Conservation (phyloP, 345 rosid species). For the Syzygium grande region DNA sequence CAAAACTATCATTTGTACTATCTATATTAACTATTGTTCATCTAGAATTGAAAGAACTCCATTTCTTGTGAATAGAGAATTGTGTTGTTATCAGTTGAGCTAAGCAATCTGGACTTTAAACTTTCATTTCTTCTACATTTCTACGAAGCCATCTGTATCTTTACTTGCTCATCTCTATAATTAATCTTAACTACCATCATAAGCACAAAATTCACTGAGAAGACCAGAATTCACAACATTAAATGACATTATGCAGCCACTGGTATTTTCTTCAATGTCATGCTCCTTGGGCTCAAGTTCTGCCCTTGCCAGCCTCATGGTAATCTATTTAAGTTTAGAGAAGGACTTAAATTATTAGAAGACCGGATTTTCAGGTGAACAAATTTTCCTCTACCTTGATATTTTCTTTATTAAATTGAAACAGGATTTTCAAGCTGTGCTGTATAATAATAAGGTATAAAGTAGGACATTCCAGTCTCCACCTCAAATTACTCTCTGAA, state of each 20-base stretch:
- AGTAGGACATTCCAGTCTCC: neutral
- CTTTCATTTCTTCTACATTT: too few species aligned
- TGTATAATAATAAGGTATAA: neutral
- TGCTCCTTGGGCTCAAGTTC: constrained; percentile 97
- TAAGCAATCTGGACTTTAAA: too few species aligned
- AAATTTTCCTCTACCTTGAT: neutral
- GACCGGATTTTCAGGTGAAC: constrained; percentile 89
- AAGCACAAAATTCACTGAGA: too few species aligned
- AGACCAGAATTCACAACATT: too few species aligned
- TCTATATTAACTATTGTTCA: too few species aligned
- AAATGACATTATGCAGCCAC: constrained; percentile 78
- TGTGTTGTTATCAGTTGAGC: too few species aligned
- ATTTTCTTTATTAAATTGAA: neutral
- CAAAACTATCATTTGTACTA: too few species aligned
- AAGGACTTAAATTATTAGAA: constrained; percentile 86
- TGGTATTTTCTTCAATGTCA: constrained; percentile 90
- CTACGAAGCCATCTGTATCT: too few species aligned
- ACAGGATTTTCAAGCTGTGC: neutral
- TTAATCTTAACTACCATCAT: too few species aligned
- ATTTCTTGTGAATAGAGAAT: too few species aligned
- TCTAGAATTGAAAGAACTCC: too few species aligned
- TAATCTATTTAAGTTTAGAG: constrained; percentile 75
- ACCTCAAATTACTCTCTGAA: neutral
- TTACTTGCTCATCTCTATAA: too few species aligned
- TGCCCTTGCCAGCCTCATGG: constrained; percentile 83